Conservation (phyloP, 345 rosid species). For the Excoecaria agallocha region DNA sequence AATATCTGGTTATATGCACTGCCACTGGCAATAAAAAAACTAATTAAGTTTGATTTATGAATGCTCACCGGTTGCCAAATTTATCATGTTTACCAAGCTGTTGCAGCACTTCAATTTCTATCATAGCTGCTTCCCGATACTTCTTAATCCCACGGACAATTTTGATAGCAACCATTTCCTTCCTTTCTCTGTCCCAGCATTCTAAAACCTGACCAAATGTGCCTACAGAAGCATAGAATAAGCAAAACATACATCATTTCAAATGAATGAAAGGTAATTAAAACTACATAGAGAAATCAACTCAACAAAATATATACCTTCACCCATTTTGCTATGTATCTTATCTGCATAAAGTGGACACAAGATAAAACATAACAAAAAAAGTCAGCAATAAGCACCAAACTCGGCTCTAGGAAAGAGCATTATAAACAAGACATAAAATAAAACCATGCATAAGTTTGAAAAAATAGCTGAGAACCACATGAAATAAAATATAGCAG, state of each 20-base stretch:
- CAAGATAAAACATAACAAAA: background rate
- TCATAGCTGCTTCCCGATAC: constrained; percentile 91
- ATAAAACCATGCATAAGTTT: background rate
- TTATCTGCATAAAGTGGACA: constrained; percentile 47
- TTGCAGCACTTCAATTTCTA: constrained; percentile 79
- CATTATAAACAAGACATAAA: no score
- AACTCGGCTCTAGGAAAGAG: background rate
- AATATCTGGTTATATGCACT: constrained; percentile 15
- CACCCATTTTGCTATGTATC: constrained; percentile 87
- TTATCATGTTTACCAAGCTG: constrained; percentile 81
- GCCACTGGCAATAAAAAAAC: constrained; percentile 13
- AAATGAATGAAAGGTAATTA: constrained; percentile 11
- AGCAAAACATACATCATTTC: background rate
- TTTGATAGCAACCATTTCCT: constrained; percentile 89
- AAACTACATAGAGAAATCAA: background rate
- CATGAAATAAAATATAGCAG: background rate
- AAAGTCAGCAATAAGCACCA: background rate
- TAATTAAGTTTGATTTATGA: background rate
- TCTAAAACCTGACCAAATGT: constrained; percentile 91
- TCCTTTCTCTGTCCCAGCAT: constrained; percentile 86
- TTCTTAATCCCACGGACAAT: constrained; percentile 86
- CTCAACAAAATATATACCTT: constrained; percentile 41
- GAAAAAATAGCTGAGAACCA: background rate
- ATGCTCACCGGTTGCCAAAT: constrained; percentile 78
- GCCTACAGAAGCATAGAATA: constrained; percentile 33